Base-by-base conservation (phyloP, 2,329 filamentous ascomycete genomes). In the Sporothrix phasma region DNA sequence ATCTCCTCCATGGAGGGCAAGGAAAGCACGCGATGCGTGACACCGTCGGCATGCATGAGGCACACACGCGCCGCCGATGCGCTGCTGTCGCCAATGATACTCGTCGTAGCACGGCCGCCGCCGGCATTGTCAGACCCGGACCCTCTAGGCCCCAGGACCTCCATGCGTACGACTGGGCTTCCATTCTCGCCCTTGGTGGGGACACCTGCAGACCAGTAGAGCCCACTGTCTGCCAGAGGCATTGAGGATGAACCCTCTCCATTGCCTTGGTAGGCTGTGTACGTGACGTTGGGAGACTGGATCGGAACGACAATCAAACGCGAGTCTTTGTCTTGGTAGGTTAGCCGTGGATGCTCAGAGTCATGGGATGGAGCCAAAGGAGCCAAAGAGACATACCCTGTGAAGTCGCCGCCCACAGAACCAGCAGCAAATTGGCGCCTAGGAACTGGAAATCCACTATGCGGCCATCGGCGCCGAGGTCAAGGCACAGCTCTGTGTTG, bases 361-460 rank as follows among this genome's bases (percentile, higher is more conserved):
- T 19, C 29, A 37, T 37, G 5, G 15, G 13, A 41, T 34, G 10
- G 43, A 7, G 29, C 15, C n/a, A n/a, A n/a, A 2, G 17, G 7
- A 34, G 3, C 34, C 34, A 37, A 34, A 4, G 47, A 15, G 1
- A 51, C 58, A 0, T 17, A 68, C 51, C 46, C 24, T 53, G 19
- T 3, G 22, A 2, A 2, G 54, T 39, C 73, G 80, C 82, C 1
- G 72, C 70, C 74, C 81, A 82, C 1, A 92, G 79, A 1, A 89
- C 68, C 62, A 91, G 77, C 1, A 92, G 72, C 0, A 76, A 79
- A 13, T 79, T 74, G 63, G 88, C 83, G 69, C 88, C 80, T 49
- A 89, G 79, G 70, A 92, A 90, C 70, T 87, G 86, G 15, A 88
- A 73, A 71, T 91, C 87, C 22, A 84, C 73, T 17, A 87, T 74